phyloP scores from a whole-genome alignment of 129 eudicot genomes.

The Heracleum sosnowskyi region DNA sequence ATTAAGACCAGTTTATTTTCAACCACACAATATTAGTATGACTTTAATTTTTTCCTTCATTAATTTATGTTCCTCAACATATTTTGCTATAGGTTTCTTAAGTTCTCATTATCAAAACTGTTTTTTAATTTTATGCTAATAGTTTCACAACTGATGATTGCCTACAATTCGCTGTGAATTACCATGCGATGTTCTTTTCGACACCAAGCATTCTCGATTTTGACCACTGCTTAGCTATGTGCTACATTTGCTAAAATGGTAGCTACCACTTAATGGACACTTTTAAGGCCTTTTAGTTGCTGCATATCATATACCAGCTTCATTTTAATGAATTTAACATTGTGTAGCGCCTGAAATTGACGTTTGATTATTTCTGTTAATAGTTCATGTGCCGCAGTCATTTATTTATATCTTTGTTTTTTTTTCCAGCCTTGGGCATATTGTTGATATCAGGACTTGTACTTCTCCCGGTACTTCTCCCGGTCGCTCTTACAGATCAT shows the following conservation, averaged over 20 bases:
- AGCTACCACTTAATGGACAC: neutral
- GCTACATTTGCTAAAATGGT: neutral
- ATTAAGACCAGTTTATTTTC: neutral
- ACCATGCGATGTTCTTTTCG: neutral
- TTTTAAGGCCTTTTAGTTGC: neutral
- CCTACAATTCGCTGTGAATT: neutral
- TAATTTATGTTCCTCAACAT: no score
- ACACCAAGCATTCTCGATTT: neutral
- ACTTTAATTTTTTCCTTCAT: neutral
- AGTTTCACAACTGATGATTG: no score
- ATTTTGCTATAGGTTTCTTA: no score
- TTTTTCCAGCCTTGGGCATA: conserved; percentile 55
- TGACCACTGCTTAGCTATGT: neutral
- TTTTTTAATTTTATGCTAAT: no score
- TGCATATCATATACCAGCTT: neutral
- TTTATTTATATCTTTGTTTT: neutral
- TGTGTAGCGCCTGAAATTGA: neutral
- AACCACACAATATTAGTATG: neutral
- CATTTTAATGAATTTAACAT: neutral
- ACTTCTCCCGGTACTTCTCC: conserved; percentile 61
- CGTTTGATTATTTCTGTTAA: no score
- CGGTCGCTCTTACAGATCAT: conserved; percentile 50
- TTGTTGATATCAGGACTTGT: conserved; percentile 48
- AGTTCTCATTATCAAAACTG: no score
- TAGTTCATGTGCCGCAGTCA: neutral